Evolutionary conservation across 192 early-diverging fungal species (phyloP).

Genomic region (Powellomyces hirtus): DNA sequence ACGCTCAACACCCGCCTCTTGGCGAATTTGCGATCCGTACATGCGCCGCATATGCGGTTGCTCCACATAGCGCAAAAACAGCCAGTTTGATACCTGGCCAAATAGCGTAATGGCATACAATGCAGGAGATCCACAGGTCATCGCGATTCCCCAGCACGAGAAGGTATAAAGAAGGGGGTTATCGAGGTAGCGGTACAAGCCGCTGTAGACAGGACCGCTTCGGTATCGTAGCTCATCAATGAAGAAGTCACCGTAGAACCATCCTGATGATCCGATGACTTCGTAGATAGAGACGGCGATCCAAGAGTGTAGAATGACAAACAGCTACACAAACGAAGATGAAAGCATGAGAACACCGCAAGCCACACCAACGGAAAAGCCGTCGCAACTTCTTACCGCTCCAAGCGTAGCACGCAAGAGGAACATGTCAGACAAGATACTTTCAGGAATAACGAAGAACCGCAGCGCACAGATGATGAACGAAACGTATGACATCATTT

Average conservation of each 20-base stretch:
- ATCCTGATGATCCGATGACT: constrained; percentile 92
- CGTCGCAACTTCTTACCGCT: constrained; percentile 54
- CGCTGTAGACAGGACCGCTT: constrained; percentile 68
- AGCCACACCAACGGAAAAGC: no score
- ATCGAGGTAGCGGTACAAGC: constrained; percentile 92
- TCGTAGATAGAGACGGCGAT: constrained; percentile 89
- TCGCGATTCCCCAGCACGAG: constrained; percentile 89
- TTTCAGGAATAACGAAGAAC: constrained; percentile 72
- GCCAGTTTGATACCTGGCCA: constrained; percentile 76
- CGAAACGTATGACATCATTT: constrained; percentile 88
- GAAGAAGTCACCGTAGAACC: constrained; percentile 99
- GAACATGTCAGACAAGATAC: constrained; percentile 65
- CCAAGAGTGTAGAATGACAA: constrained; percentile 89
- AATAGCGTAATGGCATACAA: constrained; percentile 81
- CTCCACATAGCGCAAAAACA: constrained; percentile 87
- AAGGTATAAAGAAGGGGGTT: constrained; percentile 94
- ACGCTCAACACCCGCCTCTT: constrained; percentile 72
- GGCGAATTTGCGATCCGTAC: constrained; percentile 82
- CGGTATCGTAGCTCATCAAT: constrained; percentile 59
- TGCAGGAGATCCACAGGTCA: constrained; percentile 61
- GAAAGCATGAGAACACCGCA: no score
- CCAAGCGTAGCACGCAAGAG: constrained; percentile 85
- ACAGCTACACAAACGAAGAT: constrained; percentile 38
- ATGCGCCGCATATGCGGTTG: constrained; percentile 87
- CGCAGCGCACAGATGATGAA: constrained; percentile 80